Evolutionary conservation across 352 stramenopile genomes (phyloP).

Genomic region (Phytophthora nicotianae): DNA sequence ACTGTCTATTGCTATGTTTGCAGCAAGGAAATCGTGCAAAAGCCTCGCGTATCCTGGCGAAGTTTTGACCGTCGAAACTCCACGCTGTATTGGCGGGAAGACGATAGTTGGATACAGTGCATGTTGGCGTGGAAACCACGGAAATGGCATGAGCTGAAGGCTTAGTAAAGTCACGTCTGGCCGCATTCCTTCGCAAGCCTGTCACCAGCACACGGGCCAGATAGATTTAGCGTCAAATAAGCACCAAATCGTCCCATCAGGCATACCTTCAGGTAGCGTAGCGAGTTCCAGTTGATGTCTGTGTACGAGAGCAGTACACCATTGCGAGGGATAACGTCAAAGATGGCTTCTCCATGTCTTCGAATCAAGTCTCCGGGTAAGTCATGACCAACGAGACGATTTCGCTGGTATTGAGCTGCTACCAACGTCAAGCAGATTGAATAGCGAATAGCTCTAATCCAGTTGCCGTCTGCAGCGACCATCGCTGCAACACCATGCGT

Average conservation of each 20-base stretch:
- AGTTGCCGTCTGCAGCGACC: slow-evolving; percentile 1
- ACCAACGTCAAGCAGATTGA: slow-evolving; percentile 23
- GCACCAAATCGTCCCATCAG: background rate
- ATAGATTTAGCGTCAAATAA: background rate
- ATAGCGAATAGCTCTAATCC: slow-evolving; percentile 13
- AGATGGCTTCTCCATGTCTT: slow-evolving; percentile 44
- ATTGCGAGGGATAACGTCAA: slow-evolving; percentile 47
- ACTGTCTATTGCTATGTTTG: slow-evolving; percentile 35
- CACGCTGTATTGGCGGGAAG: slow-evolving; percentile 43
- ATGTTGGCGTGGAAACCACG: slow-evolving; percentile 72
- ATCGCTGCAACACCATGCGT: slow-evolving; percentile 12
- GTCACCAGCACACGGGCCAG: background rate
- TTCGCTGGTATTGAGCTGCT: slow-evolving; percentile 25
- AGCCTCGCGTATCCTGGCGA: slow-evolving; percentile 50
- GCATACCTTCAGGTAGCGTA: slow-evolving; percentile 70
- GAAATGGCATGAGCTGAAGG: slow-evolving; percentile 85
- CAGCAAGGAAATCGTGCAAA: slow-evolving; percentile 45
- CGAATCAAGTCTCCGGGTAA: slow-evolving; percentile 39
- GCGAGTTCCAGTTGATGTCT: slow-evolving; percentile 84
- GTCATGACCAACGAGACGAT: background rate
- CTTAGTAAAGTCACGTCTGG: slow-evolving; percentile 72
- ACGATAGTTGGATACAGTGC: slow-evolving; percentile 37
- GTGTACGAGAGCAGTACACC: slow-evolving; percentile 78
- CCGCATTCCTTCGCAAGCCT: slow-evolving; percentile 55
- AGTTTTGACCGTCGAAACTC: slow-evolving; percentile 42